Percentiles rank a stretch among this genome's conserved stretches.
Conservation (phyloP, 225 moss, liverwort and hornwort species). For the Asterella californica region DNA sequence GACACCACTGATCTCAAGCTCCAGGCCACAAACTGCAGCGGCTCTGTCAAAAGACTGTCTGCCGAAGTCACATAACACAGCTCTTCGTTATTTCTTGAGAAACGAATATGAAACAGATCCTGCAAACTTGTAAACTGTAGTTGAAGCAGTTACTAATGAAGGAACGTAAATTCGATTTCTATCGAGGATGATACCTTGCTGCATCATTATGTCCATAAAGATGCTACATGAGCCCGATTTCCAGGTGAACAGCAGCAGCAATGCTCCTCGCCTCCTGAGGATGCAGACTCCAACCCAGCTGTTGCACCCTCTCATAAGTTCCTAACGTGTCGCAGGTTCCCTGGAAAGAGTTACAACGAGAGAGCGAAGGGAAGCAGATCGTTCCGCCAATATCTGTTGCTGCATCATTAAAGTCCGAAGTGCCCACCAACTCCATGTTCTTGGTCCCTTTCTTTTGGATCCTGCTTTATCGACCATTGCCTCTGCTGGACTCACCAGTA, state of each 20-base stretch:
- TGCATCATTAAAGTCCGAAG: constrained; percentile 68
- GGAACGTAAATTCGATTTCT: background rate
- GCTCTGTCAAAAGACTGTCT: constrained; percentile 72
- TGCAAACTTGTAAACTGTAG: background rate
- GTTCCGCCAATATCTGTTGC: constrained; percentile 80
- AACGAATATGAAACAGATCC: background rate
- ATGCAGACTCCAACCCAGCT: constrained; percentile 55
- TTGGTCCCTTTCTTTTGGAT: constrained; percentile 32
- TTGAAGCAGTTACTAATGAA: background rate
- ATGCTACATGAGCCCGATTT: constrained; percentile 77
- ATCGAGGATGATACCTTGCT: constrained; percentile 50
- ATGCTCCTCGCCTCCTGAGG: constrained; percentile 58
- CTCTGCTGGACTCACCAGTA: constrained; percentile 64
- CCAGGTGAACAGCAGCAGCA: constrained; percentile 72
- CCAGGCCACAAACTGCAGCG: constrained; percentile 66
- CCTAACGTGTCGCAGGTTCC: constrained; percentile 54
- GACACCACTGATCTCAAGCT: constrained; percentile 75
- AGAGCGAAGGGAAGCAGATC: constrained; percentile 67
- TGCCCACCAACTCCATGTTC: constrained; percentile 78
- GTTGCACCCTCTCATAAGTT: constrained; percentile 57
- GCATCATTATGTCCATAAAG: constrained; percentile 79
- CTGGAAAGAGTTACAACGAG: constrained; percentile 44
- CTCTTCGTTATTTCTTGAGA: background rate
- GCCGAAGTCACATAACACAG: constrained; percentile 23
- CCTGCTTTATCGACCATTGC: constrained; percentile 15